Conservation (phyloP, 139 green algal species). For the Chlamydomonas incerta region DNA sequence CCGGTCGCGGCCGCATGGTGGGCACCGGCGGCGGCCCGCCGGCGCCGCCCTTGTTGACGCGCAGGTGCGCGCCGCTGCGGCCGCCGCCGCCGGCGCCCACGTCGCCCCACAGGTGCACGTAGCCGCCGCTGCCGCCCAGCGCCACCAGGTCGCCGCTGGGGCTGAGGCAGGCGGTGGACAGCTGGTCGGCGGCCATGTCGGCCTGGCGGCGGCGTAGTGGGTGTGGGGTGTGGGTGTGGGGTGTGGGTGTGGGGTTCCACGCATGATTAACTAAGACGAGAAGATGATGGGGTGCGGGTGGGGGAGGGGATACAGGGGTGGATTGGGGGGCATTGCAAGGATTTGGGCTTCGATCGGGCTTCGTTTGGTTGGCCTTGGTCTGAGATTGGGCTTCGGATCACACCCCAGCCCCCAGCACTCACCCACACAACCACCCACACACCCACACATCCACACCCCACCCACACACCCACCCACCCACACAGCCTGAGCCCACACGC, state of each 20-base stretch:
- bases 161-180: constrained; percentile 47
- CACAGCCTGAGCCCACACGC: too few species aligned
- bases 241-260: too few species aligned
- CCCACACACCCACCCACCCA: too few species aligned
- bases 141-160: constrained; percentile 75
- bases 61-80: neutral
- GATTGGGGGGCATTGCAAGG: too few species aligned
- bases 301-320: too few species aligned
- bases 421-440: neutral
- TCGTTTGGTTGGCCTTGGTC: too few species aligned
- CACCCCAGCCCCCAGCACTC: neutral
- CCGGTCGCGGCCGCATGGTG: neutral
- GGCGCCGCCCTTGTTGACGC: constrained; percentile 41
- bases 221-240: neutral
- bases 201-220: constrained; percentile 50
- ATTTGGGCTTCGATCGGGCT: too few species aligned
- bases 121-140: constrained; percentile 83
- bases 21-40: constrained; percentile 32
- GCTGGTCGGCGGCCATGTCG: constrained; percentile 69
- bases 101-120: constrained; percentile 84
- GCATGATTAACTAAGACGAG: too few species aligned
- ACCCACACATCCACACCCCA: neutral
- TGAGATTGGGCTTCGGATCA: too few species aligned
- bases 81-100: too few species aligned
- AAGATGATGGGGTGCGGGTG: too few species aligned